Evolutionary conservation across 2,329 filamentous ascomycete genomes (phyloP), one percentile per base, ranked within the genome.

Genomic region (Apiospora sp.): DNA sequence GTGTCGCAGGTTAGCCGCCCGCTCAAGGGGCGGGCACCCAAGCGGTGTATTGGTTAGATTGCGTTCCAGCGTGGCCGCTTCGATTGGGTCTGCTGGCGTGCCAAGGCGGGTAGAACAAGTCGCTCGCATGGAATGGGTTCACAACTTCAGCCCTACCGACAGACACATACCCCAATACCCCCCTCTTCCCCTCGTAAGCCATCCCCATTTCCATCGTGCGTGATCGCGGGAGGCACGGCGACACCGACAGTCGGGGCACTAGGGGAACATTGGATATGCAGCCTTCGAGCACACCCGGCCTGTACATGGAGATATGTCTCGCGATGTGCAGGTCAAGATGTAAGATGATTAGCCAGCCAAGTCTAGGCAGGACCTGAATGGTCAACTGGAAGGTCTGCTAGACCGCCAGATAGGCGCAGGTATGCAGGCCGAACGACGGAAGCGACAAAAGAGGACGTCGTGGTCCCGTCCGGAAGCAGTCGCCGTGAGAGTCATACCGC

Each of bases 341-440:
- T 64, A 64, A 64, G 34, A 64, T 64, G 34, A 64, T 64, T 64
- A 41, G 58, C 58, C 58, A 37, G 58, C 30, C 30, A 64, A 41
- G 54, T 27, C 54, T 34, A 4, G 54, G 54, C 54, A 61, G 58
- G 19, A 41, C 58, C 8, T 64, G 19, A 22, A 70, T 70, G 46
- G 68, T 51, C 69, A 70, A 61, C n/a, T 41, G 37, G 69, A 37
- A 5, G 30, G 44, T 41, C 27, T 69, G 71, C 71, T 49, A 72
- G 71, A 72, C 71, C 71, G 71, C 71, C 67, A 72, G 64, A 69
- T 68, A 72, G 71, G 71, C 71, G 43, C 71, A 72, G 67, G 67
- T 54, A 48, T 58, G 48, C 71, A 58, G 41, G 70, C 41, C 24
- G 37, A 48, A 44, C 30, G 24, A 61, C 37, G 37, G 46, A 22